Evolutionary conservation across 1,284 basidiomycete species (phyloP).

Genomic region (Fomitopsis schrenkii): DNA sequence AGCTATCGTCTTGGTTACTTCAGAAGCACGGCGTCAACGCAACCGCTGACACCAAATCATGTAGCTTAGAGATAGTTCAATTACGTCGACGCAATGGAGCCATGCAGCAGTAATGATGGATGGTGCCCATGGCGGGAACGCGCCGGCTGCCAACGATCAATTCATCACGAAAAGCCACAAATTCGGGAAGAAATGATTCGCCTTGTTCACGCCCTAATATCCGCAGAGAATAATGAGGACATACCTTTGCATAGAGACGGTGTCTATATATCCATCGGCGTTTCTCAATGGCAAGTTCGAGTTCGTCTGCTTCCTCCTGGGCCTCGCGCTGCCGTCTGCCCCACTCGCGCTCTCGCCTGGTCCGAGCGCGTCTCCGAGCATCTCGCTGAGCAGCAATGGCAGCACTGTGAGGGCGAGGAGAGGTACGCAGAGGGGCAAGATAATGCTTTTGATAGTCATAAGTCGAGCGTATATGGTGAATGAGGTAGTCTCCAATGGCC

Average conservation of each 20-base stretch:
- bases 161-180: neutral
- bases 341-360: conserved; percentile 50
- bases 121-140: neutral
- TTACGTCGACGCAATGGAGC: neutral
- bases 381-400: conserved; percentile 25
- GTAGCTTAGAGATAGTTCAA: neutral
- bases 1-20: too few relatives aligned
- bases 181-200: too few relatives aligned
- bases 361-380: conserved; percentile 25
- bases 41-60: too few relatives aligned
- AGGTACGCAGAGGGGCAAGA: conserved; percentile 60
- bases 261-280: conserved; percentile 70
- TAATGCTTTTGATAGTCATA: conserved; percentile 81
- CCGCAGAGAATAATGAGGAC: conserved; percentile 15
- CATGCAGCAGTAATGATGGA: too few relatives aligned
- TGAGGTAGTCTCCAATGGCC: conserved; percentile 69
- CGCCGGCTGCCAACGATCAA: neutral
- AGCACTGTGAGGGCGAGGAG: conserved; percentile 36
- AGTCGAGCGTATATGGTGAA: conserved; percentile 74
- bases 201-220: neutral
- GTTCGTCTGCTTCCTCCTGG: conserved; percentile 48
- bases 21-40: too few relatives aligned
- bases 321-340: conserved; percentile 40
- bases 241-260: conserved; percentile 76
- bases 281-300: conserved; percentile 59